Evolutionary conservation across 371 early-diverging fungal species (phyloP), one percentile per base, ranked within the genome.

Genomic region (Rhizopus arrhizus): DNA sequence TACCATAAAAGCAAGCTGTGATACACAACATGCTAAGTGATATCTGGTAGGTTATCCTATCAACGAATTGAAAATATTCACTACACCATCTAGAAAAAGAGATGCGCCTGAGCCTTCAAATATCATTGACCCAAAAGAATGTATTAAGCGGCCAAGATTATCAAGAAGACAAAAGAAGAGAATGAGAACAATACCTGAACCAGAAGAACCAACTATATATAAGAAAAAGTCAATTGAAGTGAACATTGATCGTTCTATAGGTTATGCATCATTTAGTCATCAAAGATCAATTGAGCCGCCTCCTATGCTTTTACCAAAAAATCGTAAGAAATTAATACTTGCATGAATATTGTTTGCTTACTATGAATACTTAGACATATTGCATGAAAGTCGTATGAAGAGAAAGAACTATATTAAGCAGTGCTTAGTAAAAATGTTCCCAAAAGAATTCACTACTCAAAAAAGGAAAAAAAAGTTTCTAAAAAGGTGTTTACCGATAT

Each of bases 381-480:
- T 56, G 11, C 29, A 34, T 4, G 16, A 35, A 22, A 46, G n/a
- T 7, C 12, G 34, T 15, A 33, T 32, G 15, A 11, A 34, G 2
- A 35, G 12, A n/a, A 10, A 32, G 16, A 5, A 56, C 22, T 10
- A 51, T 48, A 9, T 47, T 9, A 2, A 46, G 2, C 15, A 40
- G 7, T 61, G 52, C 31, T 32, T 64, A 0, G 52, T 47, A 33
- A 54, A 41, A 13, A 54, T 64, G 5, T 64, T 64, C 50, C 45
- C 45, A 15, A 34, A 32, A 40, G 65, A 59, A 9, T 64, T 64
- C 42, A 32, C 28, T 6, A 55, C 28, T 2, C 4, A 11, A 6
- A 64, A 53, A n/a, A 58, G 29, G 28, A 53, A 29, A 59, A 59
- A 29, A 42, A 47, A 50, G 28, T 64, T 64, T 47, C 32, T 52